phyloP scores from a whole-genome alignment of 1,284 basidiomycete genomes.

The Erythrobasidium hasegawianum region DNA sequence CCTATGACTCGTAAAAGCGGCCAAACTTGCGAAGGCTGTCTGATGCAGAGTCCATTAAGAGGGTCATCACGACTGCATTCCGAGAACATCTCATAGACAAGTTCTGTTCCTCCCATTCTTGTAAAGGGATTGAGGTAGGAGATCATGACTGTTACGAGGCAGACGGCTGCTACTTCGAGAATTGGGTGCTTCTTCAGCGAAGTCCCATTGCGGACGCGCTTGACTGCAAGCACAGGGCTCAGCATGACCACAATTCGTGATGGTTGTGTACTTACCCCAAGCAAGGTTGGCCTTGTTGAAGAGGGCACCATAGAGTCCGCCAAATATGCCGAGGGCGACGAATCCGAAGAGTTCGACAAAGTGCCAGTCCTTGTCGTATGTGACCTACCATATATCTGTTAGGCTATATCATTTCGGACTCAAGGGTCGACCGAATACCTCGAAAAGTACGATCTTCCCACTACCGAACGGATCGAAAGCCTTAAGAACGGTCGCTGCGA shows the following conservation, averaged over 20 bases:
- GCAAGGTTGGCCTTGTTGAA: slow-evolving; percentile 88
- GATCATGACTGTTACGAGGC: slow-evolving; percentile 63
- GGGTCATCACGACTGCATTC: slow-evolving; percentile 26
- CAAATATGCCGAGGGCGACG: slow-evolving; percentile 77
- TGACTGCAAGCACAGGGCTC: no score
- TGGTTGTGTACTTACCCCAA: slow-evolving; percentile 77
- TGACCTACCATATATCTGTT: no score
- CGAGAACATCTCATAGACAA: slow-evolving; percentile 58
- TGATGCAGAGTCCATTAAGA: slow-evolving; percentile 46
- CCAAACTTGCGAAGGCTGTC: slow-evolving; percentile 59
- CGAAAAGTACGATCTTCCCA: slow-evolving; percentile 52
- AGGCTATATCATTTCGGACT: no score
- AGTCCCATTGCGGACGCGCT: slow-evolving; percentile 71
- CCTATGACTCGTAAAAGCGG: slow-evolving; percentile 63
- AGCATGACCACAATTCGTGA: no score
- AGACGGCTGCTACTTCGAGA: slow-evolving; percentile 74
- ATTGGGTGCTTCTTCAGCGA: slow-evolving; percentile 78
- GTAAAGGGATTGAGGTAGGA: slow-evolving; percentile 88
- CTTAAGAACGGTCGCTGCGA: slow-evolving; percentile 76
- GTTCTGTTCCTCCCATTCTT: slow-evolving; percentile 89
- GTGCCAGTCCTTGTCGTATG: slow-evolving; percentile 81
- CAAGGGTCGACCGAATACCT: slow-evolving; percentile 16
- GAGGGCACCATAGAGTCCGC: slow-evolving; percentile 87
- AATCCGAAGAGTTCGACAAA: slow-evolving; percentile 78
- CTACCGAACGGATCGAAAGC: slow-evolving; percentile 84